phyloP scores from a whole-genome alignment of 176 grass and related monocot species.

The Hordeum marinum region DNA sequence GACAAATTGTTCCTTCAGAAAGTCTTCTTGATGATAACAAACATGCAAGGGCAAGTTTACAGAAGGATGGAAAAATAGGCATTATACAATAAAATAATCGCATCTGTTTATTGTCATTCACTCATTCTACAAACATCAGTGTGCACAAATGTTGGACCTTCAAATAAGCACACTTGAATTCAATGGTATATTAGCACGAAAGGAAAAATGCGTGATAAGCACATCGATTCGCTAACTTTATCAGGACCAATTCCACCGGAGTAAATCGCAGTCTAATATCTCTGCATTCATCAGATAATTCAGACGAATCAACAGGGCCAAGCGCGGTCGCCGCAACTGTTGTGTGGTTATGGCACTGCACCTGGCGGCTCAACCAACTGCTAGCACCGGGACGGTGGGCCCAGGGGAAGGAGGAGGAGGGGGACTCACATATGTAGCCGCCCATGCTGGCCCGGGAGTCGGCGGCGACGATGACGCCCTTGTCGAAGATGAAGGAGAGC shows the following conservation, averaged over 20 bases:
- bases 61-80: not conserved
- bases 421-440: constrained; percentile 85
- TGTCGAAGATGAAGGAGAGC: constrained; percentile 90
- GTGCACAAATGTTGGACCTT: not conserved
- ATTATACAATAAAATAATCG: not conserved
- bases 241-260: not conserved
- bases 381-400: not conserved
- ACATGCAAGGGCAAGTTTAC: not conserved
- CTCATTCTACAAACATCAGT: not conserved
- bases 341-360: not conserved
- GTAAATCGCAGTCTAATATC: not conserved
- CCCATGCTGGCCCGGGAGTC: constrained; percentile 97
- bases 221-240: too few relatives aligned
- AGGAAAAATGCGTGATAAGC: too few relatives aligned
- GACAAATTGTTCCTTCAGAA: not conserved
- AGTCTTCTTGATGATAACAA: not conserved
- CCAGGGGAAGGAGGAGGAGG: not conserved
- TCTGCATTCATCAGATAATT: not conserved
- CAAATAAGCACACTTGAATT: not conserved
- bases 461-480: constrained; percentile 92
- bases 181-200: too few relatives aligned
- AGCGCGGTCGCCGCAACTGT: not conserved
- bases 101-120: not conserved
- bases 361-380: not conserved
- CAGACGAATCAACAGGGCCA: not conserved